These are phyloP conservation scores for Melocanna baccifera DNA, from an alignment of 176 grass and related monocot species.

Conservation along the genomic window DNA sequence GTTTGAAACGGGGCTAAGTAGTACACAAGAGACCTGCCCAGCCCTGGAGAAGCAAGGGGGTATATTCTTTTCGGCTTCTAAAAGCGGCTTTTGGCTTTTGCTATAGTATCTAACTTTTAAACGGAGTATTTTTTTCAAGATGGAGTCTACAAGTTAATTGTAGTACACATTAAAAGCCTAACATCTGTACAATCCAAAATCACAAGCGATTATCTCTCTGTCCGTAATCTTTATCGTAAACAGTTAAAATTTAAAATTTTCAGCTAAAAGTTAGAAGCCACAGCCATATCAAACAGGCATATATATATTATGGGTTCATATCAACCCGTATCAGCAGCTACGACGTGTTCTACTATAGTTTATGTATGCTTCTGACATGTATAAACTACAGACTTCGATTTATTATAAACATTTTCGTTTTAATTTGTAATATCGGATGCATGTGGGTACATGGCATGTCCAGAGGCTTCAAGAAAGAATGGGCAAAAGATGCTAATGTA, in stretches of 20 bases:
- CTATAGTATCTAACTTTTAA: too few relatives aligned
- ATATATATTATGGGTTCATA: background rate
- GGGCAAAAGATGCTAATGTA: background rate
- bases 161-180: too few relatives aligned
- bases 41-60: background rate
- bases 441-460: background rate
- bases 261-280: too few relatives aligned
- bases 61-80: too few relatives aligned
- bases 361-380: background rate
- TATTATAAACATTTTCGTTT: constrained; percentile 3
- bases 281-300: too few relatives aligned
- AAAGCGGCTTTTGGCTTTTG: too few relatives aligned
- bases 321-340: background rate
- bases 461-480: constrained; percentile 10
- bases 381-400: background rate
- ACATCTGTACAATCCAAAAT: too few relatives aligned
- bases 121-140: too few relatives aligned
- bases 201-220: too few relatives aligned
- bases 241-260: too few relatives aligned
- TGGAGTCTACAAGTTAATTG: too few relatives aligned
- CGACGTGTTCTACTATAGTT: background rate
- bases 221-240: too few relatives aligned
- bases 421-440: background rate
- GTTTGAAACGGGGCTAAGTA: background rate
- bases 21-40: background rate